phyloP scores from a whole-genome alignment of 306 rosid species.

The Rubus idaeus region DNA sequence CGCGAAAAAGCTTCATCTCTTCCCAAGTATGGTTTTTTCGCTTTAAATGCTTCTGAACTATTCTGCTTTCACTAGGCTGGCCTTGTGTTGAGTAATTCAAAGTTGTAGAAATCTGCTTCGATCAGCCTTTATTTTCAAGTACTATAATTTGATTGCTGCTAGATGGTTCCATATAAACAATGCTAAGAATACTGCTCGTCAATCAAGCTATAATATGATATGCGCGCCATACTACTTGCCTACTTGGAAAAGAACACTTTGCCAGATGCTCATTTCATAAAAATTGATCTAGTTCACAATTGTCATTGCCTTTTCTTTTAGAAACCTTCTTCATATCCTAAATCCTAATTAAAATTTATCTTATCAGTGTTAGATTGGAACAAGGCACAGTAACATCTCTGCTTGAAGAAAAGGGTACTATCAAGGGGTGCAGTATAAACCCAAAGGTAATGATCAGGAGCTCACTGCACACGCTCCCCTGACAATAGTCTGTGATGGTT shows the following conservation, averaged over 20 bases:
- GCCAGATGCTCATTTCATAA: background rate
- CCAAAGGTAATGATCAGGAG: conserved; percentile 1
- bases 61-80: background rate
- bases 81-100: background rate
- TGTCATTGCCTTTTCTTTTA: background rate
- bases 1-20: conserved; percentile 44
- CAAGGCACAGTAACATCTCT: conserved; percentile 18
- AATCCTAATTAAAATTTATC: background rate
- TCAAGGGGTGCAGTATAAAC: conserved; percentile 13
- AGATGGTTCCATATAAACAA: no score
- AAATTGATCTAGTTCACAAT: background rate
- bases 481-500: conserved; percentile 52
- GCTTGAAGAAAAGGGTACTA: conserved; percentile 1
- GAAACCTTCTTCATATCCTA: background rate
- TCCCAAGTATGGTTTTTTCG: conserved; percentile 29
- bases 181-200: no score
- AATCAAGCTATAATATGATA: background rate
- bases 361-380: conserved; percentile 8
- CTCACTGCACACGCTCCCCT: conserved; percentile 36
- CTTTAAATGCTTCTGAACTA: background rate
- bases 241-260: background rate
- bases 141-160: no score
- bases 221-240: background rate
- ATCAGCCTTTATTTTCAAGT: background rate
- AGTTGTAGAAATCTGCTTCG: background rate